phyloP scores from a whole-genome alignment of 1,284 basidiomycete species.

The Rhizoctonia solani region DNA sequence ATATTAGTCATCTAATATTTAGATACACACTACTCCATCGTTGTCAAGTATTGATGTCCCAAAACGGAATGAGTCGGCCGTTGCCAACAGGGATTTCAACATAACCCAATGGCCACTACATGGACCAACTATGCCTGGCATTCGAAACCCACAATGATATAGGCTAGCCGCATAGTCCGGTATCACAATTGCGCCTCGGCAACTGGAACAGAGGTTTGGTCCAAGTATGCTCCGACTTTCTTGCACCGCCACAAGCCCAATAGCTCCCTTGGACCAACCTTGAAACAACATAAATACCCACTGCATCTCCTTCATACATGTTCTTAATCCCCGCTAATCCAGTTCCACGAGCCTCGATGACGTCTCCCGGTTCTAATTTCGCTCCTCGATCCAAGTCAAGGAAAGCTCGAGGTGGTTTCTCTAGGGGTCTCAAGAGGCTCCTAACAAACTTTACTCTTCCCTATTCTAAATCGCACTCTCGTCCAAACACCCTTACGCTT shows the following conservation, averaged over 20 bases:
- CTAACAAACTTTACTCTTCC: not conserved
- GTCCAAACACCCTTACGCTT: constrained; percentile 10
- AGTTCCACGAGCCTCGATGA: not conserved
- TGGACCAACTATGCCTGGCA: not conserved
- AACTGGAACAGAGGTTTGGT: constrained; percentile 8
- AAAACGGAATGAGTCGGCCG: too few species aligned
- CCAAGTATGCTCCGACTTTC: constrained; percentile 4
- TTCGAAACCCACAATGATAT: too few species aligned
- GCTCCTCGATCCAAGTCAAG: not conserved
- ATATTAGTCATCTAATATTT: constrained; percentile 1
- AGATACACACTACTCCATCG: constrained; percentile 21
- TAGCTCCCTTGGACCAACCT: constrained; percentile 4
- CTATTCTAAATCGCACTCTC: constrained; percentile 2
- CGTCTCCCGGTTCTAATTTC: not conserved
- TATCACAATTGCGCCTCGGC: not conserved
- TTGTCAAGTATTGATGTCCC: not conserved
- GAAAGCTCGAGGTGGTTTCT: constrained; percentile 9
- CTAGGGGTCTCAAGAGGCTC: constrained; percentile 11
- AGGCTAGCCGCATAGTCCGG: too few species aligned
- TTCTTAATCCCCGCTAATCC: not conserved
- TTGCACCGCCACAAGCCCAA: constrained; percentile 6
- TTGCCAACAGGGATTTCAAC: not conserved
- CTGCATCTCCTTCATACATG: not conserved
- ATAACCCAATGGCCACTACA: not conserved
- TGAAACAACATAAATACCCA: not conserved